Conservation (phyloP, 2,329 filamentous ascomycete genomes). For the Ambrosiella cleistominuta region DNA sequence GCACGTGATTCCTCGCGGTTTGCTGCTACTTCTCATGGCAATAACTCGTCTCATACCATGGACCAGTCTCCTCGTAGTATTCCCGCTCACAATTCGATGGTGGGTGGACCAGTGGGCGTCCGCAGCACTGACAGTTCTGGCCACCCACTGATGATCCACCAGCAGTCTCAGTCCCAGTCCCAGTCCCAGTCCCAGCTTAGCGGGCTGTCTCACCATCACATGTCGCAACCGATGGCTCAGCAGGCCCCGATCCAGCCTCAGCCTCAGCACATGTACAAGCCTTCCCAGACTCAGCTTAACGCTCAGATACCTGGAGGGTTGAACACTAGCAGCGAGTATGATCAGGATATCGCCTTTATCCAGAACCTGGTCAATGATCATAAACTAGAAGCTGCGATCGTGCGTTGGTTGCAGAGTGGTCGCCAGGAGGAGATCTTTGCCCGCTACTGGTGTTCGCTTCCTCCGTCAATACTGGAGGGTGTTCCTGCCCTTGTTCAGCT, state of each 20-base stretch:
- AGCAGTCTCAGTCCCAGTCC: conserved; percentile 42
- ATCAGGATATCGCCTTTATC: conserved; percentile 39
- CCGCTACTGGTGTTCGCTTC: conserved; percentile 20
- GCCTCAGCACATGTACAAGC: conserved; percentile 12
- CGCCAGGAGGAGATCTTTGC: conserved; percentile 46
- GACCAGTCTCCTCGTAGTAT: conserved; percentile 12
- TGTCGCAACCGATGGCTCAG: conserved; percentile 20
- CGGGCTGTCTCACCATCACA: conserved; percentile 24
- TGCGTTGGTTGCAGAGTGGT: conserved; percentile 49
- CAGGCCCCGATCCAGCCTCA: conserved; percentile 24
- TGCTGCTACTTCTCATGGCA: conserved; percentile 11
- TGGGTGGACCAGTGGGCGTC: conserved; percentile 2
- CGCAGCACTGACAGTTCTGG: not conserved
- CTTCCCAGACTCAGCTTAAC: conserved; percentile 16
- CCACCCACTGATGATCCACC: conserved; percentile 17
- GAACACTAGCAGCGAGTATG: conserved; percentile 13
- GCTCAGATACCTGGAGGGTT: conserved; percentile 8
- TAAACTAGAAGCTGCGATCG: conserved; percentile 43
- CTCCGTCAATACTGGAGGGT: conserved; percentile 29
- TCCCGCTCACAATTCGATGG: conserved; percentile 16
- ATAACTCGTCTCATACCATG: conserved; percentile 12
- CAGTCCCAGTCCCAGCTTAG: conserved; percentile 41
- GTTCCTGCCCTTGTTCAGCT: conserved; percentile 44
- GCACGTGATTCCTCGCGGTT: conserved; percentile 10
- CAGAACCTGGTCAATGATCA: conserved; percentile 43